These are phyloP conservation scores for Saccharum officinarum DNA, from an alignment of 176 grass and related monocot species.

Conservation along the genomic window DNA sequence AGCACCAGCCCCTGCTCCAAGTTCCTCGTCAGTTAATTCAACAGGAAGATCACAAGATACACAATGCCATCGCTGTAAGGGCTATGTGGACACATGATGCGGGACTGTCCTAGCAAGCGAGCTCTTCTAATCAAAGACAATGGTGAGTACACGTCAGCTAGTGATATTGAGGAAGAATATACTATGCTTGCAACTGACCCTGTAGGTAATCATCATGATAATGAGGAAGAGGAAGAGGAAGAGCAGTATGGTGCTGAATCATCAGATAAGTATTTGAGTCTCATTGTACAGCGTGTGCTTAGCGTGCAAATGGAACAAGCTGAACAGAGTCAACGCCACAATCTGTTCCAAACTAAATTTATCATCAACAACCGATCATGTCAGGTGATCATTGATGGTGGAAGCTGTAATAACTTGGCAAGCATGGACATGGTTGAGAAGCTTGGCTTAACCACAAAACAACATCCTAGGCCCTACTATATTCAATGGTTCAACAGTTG, in stretches of 20 bases:
- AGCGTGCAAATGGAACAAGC: neutral
- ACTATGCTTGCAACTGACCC: no score
- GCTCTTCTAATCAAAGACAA: no score
- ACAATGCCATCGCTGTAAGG: no score
- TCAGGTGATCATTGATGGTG: neutral
- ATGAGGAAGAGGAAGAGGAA: neutral
- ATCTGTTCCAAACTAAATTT: conserved; percentile 6
- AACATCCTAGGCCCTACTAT: neutral
- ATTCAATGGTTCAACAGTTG: no score
- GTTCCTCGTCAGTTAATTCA: no score
- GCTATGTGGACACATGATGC: no score
- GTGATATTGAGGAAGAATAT: no score
- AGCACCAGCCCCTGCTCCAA: neutral
- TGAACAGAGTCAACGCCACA: neutral
- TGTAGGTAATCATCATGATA: no score
- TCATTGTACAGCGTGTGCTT: neutral
- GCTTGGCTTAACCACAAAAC: neutral
- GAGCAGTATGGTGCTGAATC: neutral
- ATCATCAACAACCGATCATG: no score
- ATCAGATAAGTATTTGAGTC: neutral
- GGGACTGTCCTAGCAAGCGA: no score
- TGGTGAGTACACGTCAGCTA: no score
- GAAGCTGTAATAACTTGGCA: neutral
- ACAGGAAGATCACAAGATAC: no score
- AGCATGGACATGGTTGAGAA: neutral